Evolutionary conservation across 202 grass and related monocot genomes (phyloP), one percentile per base, ranked within the genome.

Genomic region (Eragrostis tef): DNA sequence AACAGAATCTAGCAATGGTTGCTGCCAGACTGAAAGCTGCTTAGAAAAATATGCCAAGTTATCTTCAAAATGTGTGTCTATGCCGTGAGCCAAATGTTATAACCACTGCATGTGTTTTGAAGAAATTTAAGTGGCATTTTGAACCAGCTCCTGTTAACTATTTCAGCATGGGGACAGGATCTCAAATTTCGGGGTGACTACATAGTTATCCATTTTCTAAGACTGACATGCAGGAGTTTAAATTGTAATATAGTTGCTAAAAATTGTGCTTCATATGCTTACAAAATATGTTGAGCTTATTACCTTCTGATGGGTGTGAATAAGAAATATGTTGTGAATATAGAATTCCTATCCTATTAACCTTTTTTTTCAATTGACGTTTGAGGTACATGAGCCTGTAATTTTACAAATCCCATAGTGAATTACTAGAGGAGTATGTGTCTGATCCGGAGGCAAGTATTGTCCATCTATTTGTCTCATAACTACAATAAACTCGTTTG

Each of bases 1-100:
- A 74, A 46, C 59, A 29, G 15, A 83, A 54, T 34, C 6, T 54
- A 75, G 22, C 14, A 75, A 61, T 65, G 45, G 27, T 43, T 42
- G 44, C 39, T 64, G 9, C 27, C 71, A 73, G 2, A 26, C 13
- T 2, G 10, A 66, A 44, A 36, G 11, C 19, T 56, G 19, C 34
- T 39, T 39, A 2, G 34, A 39, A 39, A 39, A 39, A 39, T 39
- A 39, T 39, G 34, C 34, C 34, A 39, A 39, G 1, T 5, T 39
- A 39, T 39, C 34, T 39, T 39, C 5, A 5, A 39, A 39, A 39
- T 39, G 5, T 39, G 34, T 21, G 52, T 8, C 52, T 19, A 21
- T 21, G 19, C 7, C 8, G 52, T 21, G 52, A 56, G 19, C n/a
- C 9, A 58, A 24, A 22, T 10, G 3, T 22, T 24, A 58, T 24